Evolutionary conservation across 208 protist species (phyloP), one percentile per base, ranked within the genome.

Genomic region (Trypanosoma scelopori): DNA sequence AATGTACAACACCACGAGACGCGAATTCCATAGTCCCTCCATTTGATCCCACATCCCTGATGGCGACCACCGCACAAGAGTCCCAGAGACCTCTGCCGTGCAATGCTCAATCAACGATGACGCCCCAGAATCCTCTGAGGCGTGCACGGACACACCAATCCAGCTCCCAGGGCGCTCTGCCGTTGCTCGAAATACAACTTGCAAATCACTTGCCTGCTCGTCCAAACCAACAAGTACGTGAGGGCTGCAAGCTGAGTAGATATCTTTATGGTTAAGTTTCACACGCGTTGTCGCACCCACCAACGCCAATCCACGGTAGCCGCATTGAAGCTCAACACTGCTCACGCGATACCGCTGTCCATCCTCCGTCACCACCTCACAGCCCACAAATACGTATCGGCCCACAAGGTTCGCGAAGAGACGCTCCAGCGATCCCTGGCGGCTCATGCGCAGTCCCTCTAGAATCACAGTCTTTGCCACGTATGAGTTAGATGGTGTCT

Each of bases 261-360:
- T 53, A 45, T 42, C 6, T 18, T 51, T 62, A 16, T 79, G 59
- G 58, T 93, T 94, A 25, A 94, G 66, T 23, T 78, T 80, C 15
- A 91, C 55, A 25, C 75, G 78, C 57, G 80, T 84, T 30, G 66
- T 65, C 9, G 51, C 50, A 20, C 78, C 58, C 18, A 92, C 76
- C 27, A 89, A 72, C 1, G 80, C 78, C 15, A 89, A 55, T 16
- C 85, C 89, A 45, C 79, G 56, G 45, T 89, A 83, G 5, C 85
- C 84, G 16, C 49, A 45, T 60, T 81, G 64, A 22, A 89, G 60
- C 27, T 75, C 71, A 30, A 86, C 55, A 23, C 56, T 64, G 0
- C 67, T 72, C 15, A 92, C 81, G n/a, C 63, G 69, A 73, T 88
- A 94, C 18, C 47, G 27, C 37, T 37, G 32, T 9, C 71, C 75